A percentile compares a stretch with the other conserved stretches of the same genome.
Conservation (phyloP, 2,329 filamentous ascomycete genomes). For the Penicillium sp. region DNA sequence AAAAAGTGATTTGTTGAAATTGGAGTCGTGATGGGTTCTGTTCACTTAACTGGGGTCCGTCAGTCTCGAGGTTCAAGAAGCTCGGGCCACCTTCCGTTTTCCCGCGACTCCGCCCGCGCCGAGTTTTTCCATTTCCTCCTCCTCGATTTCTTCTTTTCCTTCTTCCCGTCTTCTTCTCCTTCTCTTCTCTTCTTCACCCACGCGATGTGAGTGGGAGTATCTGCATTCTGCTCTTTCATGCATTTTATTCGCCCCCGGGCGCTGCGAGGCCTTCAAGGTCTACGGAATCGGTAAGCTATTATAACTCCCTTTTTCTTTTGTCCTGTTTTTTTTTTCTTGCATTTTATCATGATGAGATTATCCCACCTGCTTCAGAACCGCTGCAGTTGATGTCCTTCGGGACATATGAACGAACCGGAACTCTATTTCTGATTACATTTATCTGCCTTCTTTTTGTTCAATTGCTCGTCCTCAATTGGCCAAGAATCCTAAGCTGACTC, state of each 20-base stretch:
- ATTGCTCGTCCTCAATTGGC: conserved; percentile 3
- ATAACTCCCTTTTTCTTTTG: conserved; percentile 7
- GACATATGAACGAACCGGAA: conserved; percentile 49
- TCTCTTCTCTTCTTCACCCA: conserved; percentile 20
- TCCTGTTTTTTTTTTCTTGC: conserved; percentile 7
- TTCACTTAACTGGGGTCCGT: conserved; percentile 13
- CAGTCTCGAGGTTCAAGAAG: conserved; percentile 25
- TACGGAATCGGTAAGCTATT: conserved; percentile 41
- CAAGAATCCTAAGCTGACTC: conserved; percentile 28
- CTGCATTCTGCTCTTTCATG: conserved; percentile 37
- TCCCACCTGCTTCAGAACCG: conserved; percentile 61
- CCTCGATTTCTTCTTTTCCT: conserved; percentile 12
- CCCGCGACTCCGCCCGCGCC: conserved; percentile 13
- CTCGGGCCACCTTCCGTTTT: conserved; percentile 33
- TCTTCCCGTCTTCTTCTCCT: conserved; percentile 11
- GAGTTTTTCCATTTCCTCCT: conserved; percentile 25
- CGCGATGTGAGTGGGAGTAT: conserved; percentile 30
- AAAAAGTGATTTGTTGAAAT: neutral
- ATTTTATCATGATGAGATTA: conserved; percentile 48
- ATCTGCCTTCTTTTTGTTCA: conserved; percentile 10
- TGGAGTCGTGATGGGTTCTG: conserved; percentile 17
- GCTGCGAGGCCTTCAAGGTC: conserved; percentile 35
- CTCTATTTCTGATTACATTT: conserved; percentile 23
- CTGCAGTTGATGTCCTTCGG: conserved; percentile 63
- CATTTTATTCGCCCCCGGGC: conserved; percentile 44